Evolutionary conservation across 2,329 filamentous ascomycete species (phyloP).

Genomic region (Aaosphaeria pasadenensis): DNA sequence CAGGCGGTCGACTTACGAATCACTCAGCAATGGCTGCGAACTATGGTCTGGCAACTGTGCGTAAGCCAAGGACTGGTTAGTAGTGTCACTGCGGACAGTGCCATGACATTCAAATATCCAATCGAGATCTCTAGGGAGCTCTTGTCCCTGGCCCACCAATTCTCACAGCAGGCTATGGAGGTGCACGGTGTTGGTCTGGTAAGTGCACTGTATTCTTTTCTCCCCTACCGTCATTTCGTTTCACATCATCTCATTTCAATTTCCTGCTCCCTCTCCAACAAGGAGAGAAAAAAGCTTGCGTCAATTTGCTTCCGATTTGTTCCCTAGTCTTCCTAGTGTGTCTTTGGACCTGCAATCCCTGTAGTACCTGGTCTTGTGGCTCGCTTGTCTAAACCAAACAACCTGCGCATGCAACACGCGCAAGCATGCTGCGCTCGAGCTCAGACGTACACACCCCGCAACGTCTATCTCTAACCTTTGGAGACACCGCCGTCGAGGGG

Average conservation of each 20-base stretch:
- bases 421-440: too few species aligned
- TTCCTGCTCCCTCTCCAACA: too few species aligned
- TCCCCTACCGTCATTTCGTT: background rate
- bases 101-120: slow-evolving; percentile 61
- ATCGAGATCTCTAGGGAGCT: slow-evolving; percentile 61
- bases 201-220: slow-evolving; percentile 32
- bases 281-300: too few species aligned
- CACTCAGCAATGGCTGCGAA: slow-evolving; percentile 68
- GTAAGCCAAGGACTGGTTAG: slow-evolving; percentile 65
- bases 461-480: slow-evolving; percentile 27
- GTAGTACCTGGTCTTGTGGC: slow-evolving; percentile 1
- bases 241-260: background rate
- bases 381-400: slow-evolving; percentile 12
- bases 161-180: slow-evolving; percentile 71
- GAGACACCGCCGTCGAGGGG: slow-evolving; percentile 2
- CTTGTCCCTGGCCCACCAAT: slow-evolving; percentile 63
- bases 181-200: slow-evolving; percentile 72
- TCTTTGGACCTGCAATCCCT: background rate
- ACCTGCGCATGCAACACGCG: too few species aligned
- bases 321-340: too few species aligned
- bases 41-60: slow-evolving; percentile 71
- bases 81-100: slow-evolving; percentile 55
- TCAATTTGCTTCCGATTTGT: too few species aligned
- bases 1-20: slow-evolving; percentile 68
- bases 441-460: slow-evolving; percentile 9